Base-by-base conservation (phyloP, 164 flowering plant species). In the Aristolochia californica region DNA sequence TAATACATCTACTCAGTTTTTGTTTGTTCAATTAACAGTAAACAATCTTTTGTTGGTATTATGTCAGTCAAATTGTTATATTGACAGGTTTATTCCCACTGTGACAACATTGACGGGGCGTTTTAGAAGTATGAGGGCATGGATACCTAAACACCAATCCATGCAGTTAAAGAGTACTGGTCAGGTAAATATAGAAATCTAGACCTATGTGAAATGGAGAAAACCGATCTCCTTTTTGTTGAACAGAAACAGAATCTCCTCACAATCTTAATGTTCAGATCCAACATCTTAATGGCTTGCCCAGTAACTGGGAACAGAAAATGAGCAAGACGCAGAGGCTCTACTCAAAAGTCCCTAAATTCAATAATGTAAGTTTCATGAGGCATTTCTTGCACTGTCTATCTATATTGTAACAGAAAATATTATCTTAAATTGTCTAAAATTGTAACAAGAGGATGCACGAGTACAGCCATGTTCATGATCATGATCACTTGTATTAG, bases 81-180 rank as follows among this genome's bases (percentile, higher is more conserved):
- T 28, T 17, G 27, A 50, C 72, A 88, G 98, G 50, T 88, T 84
- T 66, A 66, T 63, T 67, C 88, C 98, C 38, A 91, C 96, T 3
- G 63, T 86, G 59, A 62, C 82, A 38, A 86, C 93, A 1, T 88
- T 85, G 80, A 78, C 88, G 5, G 98, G 96, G 66, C 83, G 85
- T 57, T 74, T 76, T 70, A 73, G 96, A 70, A 83, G 85, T 73
- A 82, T 86, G 81, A 80, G 59, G 59, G 88, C 83, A 26, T 84
- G 85, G 79, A 70, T 87, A 44, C 85, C 95, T 2, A 88, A 80
- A 74, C 84, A 80, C 48, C 95, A 87, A 48, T 82, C 87, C 0
- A 77, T 85, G 82, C 87, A 79, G 74, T 71, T 80, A 40, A 83
- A 82, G 74, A 79, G 58, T 59, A 64, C 77, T 26, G 60, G 71